phyloP scores from a whole-genome alignment of 768 basidiomycete genomes.

The Tylopilus balloui region DNA sequence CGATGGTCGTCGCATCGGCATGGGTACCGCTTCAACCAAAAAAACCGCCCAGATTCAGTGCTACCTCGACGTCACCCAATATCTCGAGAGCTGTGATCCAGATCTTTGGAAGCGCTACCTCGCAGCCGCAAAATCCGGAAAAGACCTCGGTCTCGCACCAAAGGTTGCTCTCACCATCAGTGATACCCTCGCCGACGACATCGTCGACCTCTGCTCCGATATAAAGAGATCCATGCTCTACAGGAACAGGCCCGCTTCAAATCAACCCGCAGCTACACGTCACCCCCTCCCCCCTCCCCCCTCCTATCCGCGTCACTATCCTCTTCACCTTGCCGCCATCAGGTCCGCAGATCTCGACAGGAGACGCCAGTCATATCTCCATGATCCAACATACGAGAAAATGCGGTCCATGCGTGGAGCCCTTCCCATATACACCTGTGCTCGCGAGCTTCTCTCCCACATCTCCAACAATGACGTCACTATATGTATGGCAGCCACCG shows the following conservation, averaged over 20 bases:
- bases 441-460: slow-evolving; percentile 61
- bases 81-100: slow-evolving; percentile 81
- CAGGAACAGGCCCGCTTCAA: slow-evolving; percentile 50
- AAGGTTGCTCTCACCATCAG: slow-evolving; percentile 64
- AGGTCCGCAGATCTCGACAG: slow-evolving; percentile 59
- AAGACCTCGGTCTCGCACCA: slow-evolving; percentile 68
- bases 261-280: slow-evolving; percentile 5
- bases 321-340: slow-evolving; percentile 31
- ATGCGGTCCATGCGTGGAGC: slow-evolving; percentile 65
- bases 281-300: slow-evolving; percentile 5
- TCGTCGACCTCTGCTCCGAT: slow-evolving; percentile 66
- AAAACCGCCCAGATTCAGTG: slow-evolving; percentile 67
- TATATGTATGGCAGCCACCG: slow-evolving; percentile 85
- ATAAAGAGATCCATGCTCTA: slow-evolving; percentile 63
- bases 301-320: slow-evolving; percentile 26
- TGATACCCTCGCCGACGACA: slow-evolving; percentile 57
- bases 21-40: slow-evolving; percentile 66
- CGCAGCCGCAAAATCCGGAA: slow-evolving; percentile 55
- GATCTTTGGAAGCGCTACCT: slow-evolving; percentile 74
- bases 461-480: slow-evolving; percentile 79
- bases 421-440: slow-evolving; percentile 73
- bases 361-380: slow-evolving; percentile 54
- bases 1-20: slow-evolving; percentile 73
- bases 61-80: slow-evolving; percentile 84
- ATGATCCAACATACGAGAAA: slow-evolving; percentile 51